Conservation (phyloP, 2,329 filamentous ascomycete genomes). For the Ophiostoma novo-ulmi region DNA sequence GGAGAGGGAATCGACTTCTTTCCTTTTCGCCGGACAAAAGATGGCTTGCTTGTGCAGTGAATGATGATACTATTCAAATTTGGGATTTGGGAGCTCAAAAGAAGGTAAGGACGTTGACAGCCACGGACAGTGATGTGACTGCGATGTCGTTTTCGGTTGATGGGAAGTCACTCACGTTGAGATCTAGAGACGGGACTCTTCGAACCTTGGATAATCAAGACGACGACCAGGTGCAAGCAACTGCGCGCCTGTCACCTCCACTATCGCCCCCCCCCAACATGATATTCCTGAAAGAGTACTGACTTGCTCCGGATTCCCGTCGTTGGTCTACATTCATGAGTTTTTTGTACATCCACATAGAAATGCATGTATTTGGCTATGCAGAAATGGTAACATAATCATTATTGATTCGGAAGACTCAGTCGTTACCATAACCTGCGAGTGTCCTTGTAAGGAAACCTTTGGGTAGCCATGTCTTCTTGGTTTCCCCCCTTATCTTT, state of each 20-base stretch:
- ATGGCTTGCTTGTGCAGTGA: neutral
- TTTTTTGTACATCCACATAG: neutral
- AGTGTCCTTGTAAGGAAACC: neutral
- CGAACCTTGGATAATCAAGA: neutral
- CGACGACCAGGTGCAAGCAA: neutral
- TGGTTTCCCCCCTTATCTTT: neutral
- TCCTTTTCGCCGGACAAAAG: neutral
- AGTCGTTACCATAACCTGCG: neutral
- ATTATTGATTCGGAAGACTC: neutral
- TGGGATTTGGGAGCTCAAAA: neutral
- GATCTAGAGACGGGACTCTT: neutral
- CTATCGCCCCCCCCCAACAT: neutral
- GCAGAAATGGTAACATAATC: neutral
- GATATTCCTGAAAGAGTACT: neutral
- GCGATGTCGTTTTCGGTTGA: neutral
- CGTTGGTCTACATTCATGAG: neutral
- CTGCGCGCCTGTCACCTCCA: neutral
- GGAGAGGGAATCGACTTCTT: no score
- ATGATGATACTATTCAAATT: neutral
- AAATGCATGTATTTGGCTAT: neutral
- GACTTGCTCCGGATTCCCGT: neutral
- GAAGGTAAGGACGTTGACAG: neutral
- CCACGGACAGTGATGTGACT: neutral
- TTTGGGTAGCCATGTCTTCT: neutral
- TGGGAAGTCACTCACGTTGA: neutral